These are phyloP conservation scores for Fraxinus platypoda DNA, from an alignment of 305 asterid species.

Conservation along the genomic window DNA sequence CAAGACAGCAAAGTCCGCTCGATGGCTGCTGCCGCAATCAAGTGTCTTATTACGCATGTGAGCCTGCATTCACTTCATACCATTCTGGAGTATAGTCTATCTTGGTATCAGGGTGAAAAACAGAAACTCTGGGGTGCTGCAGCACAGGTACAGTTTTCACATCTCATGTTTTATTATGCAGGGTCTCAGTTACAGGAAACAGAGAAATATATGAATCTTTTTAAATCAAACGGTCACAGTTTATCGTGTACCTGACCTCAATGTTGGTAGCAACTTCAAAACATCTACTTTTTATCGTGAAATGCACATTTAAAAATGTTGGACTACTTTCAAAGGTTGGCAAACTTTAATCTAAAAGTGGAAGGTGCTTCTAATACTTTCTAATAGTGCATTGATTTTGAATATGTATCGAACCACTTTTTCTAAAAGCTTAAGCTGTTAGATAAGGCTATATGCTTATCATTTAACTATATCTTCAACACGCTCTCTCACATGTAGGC, in stretches of 20 bases:
- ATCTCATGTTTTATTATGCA: background rate
- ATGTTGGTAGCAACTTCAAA: background rate
- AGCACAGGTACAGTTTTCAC: slow-evolving; percentile 66
- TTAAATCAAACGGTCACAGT: background rate
- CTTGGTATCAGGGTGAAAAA: slow-evolving; percentile 77
- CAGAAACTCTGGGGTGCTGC: slow-evolving; percentile 76
- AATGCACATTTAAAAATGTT: background rate
- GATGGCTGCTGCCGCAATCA: slow-evolving; percentile 78
- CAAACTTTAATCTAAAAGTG: background rate
- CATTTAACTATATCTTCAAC: background rate
- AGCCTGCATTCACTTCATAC: slow-evolving; percentile 46
- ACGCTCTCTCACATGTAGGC: background rate
- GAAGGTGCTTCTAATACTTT: background rate
- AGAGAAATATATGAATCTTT: background rate
- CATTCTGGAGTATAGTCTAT: slow-evolving; percentile 60
- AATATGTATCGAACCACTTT: background rate
- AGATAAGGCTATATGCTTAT: background rate
- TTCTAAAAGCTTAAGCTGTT: background rate
- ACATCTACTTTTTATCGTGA: background rate
- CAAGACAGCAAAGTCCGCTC: slow-evolving; percentile 75
- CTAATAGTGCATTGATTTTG: background rate
- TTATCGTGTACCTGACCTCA: background rate
- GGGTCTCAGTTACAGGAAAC: background rate
- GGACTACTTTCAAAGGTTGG: background rate
- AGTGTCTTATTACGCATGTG: slow-evolving; percentile 73